These are phyloP conservation scores for Blastocystis sp. DNA, from an alignment of 352 stramenopile genomes.

Conservation along the genomic window DNA sequence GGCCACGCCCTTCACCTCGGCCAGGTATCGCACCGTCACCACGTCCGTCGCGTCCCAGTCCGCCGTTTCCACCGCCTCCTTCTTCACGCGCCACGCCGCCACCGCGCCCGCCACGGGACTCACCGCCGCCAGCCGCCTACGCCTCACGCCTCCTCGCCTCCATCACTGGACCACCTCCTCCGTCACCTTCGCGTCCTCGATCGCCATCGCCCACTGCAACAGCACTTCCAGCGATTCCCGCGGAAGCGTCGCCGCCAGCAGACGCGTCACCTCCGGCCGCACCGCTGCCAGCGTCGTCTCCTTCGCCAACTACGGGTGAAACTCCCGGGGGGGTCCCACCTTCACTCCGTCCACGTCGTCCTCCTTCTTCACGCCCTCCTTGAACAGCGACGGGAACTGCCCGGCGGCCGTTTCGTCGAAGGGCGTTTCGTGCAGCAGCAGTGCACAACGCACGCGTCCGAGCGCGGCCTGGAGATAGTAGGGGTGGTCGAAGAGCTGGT, in stretches of 20 bases:
- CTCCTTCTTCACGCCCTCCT: conserved; percentile 21
- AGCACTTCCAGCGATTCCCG: conserved; percentile 17
- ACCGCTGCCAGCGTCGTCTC: not conserved
- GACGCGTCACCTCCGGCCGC: not conserved
- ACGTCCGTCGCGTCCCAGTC: not conserved
- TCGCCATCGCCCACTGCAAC: not conserved
- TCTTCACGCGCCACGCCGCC: not conserved
- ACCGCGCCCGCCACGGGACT: not conserved
- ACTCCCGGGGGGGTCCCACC: not conserved
- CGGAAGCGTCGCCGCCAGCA: not conserved
- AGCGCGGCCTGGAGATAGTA: not conserved
- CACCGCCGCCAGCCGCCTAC: not conserved
- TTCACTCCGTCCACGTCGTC: conserved; percentile 26
- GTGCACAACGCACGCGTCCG: not conserved
- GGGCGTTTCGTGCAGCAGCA: not conserved
- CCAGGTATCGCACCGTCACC: conserved; percentile 4
- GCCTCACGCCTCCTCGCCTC: not conserved
- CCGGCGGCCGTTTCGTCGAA: not conserved
- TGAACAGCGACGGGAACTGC: conserved; percentile 18
- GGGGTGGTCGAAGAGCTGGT: conserved; percentile 12
- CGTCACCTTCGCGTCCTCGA: not conserved
- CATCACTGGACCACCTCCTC: not conserved
- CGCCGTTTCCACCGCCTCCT: not conserved
- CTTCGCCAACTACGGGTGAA: not conserved
- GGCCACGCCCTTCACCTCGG: conserved; percentile 3